These are phyloP conservation scores for Kuraishia molischiana DNA, from an alignment of 805 yeast species.

Conservation along the genomic window DNA sequence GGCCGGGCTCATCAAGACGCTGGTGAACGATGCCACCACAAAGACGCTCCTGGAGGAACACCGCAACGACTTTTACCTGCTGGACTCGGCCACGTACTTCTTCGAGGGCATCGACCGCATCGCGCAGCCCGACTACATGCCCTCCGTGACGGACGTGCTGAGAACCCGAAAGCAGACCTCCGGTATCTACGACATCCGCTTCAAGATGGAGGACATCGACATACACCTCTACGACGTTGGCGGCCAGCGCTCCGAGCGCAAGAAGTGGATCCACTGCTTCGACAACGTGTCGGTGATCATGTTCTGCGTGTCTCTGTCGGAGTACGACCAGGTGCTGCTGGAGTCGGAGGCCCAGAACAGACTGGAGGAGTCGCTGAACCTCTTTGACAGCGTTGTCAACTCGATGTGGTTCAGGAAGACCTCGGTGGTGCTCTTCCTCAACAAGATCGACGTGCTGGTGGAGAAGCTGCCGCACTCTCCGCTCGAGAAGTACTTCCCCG, in stretches of 20 bases:
- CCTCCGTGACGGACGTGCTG: conserved; percentile 68
- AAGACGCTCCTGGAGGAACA: conserved; percentile 44
- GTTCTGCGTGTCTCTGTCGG: conserved; percentile 85
- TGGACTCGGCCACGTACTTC: conserved; percentile 81
- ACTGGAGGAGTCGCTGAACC: conserved; percentile 69
- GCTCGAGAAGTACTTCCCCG: conserved; percentile 75
- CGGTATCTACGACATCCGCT: conserved; percentile 78
- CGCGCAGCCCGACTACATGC: conserved; percentile 49
- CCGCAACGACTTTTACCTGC: conserved; percentile 64
- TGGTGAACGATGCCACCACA: conserved; percentile 55
- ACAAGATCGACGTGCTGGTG: conserved; percentile 84
- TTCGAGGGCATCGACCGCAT: conserved; percentile 59
- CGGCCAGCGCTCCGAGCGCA: conserved; percentile 92
- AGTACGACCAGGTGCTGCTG: conserved; percentile 77
- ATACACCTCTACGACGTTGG: conserved; percentile 80
- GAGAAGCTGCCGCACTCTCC: conserved; percentile 79
- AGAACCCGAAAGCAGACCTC: conserved; percentile 88
- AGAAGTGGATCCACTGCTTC: conserved; percentile 96
- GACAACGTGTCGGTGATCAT: conserved; percentile 86
- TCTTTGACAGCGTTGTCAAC: conserved; percentile 86
- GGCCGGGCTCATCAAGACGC: conserved; percentile 34
- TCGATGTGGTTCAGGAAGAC: conserved; percentile 89
- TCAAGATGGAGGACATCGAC: conserved; percentile 60
- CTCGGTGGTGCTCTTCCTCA: conserved; percentile 76
- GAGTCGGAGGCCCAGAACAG: conserved; percentile 74